Base-by-base conservation (phyloP, 768 basidiomycete species). In the Dentipellis sp. region DNA sequence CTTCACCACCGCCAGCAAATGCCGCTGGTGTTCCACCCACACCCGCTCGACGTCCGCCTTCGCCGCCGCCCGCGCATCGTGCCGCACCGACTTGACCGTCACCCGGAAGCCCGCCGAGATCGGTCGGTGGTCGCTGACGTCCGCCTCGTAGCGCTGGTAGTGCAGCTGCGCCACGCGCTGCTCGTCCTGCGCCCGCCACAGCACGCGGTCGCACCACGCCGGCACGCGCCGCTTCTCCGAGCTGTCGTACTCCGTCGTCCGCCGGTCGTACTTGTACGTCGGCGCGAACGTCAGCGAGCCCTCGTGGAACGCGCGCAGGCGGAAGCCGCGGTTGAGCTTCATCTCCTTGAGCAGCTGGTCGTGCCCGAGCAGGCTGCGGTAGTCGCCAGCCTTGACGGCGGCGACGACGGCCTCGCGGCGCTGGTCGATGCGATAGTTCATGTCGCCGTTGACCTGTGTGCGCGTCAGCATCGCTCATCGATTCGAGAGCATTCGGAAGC, bases 361-460 rank as follows among this genome's bases (percentile, higher is more conserved):
- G 66, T 94, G 85, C 16, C 74, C 64, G 21, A 86, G 68, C 8
- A 99, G 80, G 36, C 71, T 72, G 2, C 77, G 71, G 17, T 83
- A 71, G 50, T 95, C 87, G 36, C 81, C 80, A 0, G 82, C 72
- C n/a, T 82, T 74, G 52, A 94, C 76, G 34, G 84, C 79, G 0
- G 84, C 72, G 49, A 92, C 71, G 62, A 94, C 90, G 36, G 81
- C 76, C 21, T 97, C 94, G 22, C 95, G 79, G 1, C 93, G 83
- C 64, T 89, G 85, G 69, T 98, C 94, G 62, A 98, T 94, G 46
- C 95, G 92, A 67, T 97, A 99, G 71, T 99, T 99, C 72, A 99
- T 78, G 69, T 98, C 95, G 0, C 95, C 95, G 58, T 86, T 91
- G 50, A 94, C 69, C 90, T 92, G 56, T 9, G 46, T 1, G 21